Percentiles rank a stretch among this genome's conserved stretches.
Conservation (phyloP, 2,329 filamentous ascomycete species). For the Graphilbum sp. region DNA sequence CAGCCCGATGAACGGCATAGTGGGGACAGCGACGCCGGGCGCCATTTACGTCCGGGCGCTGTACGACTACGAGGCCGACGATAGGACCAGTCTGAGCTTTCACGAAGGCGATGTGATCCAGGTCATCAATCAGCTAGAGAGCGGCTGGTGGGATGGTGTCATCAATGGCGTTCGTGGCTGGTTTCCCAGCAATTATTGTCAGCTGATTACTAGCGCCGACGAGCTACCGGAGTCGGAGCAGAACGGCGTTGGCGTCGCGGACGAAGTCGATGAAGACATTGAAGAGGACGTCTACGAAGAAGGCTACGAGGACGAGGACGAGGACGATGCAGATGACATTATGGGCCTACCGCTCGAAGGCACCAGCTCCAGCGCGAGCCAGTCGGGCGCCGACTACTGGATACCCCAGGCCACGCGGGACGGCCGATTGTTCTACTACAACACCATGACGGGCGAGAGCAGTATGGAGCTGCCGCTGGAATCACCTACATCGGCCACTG, state of each 20-base stretch:
- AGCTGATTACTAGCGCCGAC: constrained; percentile 61
- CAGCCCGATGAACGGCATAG: constrained; percentile 50
- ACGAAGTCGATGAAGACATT: constrained; percentile 43
- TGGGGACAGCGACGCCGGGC: constrained; percentile 41
- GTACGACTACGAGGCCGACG: constrained; percentile 96
- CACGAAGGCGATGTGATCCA: constrained; percentile 95
- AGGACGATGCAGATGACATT: constrained; percentile 28
- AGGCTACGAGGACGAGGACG: constrained; percentile 49
- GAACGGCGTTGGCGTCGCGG: constrained; percentile 33
- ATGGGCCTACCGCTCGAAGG: constrained; percentile 52
- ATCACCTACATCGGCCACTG: constrained; percentile 62
- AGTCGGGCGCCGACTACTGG: constrained; percentile 91
- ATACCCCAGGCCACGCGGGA: constrained; percentile 93
- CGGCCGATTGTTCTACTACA: constrained; percentile 91
- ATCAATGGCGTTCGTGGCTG: constrained; percentile 93
- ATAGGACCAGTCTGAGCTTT: constrained; percentile 92
- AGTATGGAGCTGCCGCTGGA: constrained; percentile 91
- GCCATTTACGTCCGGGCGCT: constrained; percentile 87
- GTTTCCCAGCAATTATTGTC: constrained; percentile 99
- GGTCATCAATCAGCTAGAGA: constrained; percentile 94
- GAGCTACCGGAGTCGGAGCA: constrained; percentile 49
- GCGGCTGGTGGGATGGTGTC: constrained; percentile 98
- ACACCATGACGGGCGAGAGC: constrained; percentile 88
- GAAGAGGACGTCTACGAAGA: constrained; percentile 55
- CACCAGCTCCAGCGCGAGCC: constrained; percentile 37